Percentiles rank a stretch among this genome's conserved stretches.
Evolutionary conservation across 2,329 filamentous ascomycete species (phyloP).

Genomic region (Amauroascus niger): DNA sequence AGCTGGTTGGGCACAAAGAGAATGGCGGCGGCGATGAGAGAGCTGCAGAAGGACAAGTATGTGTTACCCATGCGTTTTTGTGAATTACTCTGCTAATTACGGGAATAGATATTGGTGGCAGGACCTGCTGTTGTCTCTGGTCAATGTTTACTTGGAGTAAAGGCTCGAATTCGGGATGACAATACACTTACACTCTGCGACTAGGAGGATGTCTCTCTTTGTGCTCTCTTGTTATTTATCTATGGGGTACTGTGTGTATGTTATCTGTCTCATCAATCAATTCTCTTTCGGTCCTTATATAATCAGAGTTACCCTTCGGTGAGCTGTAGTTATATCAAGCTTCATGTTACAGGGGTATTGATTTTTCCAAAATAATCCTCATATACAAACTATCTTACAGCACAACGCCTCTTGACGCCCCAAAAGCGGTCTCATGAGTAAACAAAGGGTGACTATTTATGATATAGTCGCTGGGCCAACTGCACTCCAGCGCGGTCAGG

Average conservation of each 20-base stretch:
- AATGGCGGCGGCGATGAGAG: conserved; percentile 26
- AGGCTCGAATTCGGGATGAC: conserved; percentile 59
- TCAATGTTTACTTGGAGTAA: conserved; percentile 53
- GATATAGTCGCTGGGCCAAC: conserved; percentile 7
- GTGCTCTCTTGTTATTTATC: neutral
- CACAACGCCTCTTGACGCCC: conserved; percentile 1
- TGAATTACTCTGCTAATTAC: conserved; percentile 15
- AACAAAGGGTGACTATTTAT: conserved; percentile 4
- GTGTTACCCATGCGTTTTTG: conserved; percentile 20
- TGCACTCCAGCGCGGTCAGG: conserved; percentile 1
- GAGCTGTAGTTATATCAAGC: too few relatives aligned
- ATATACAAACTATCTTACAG: conserved; percentile 7
- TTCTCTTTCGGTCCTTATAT: neutral
- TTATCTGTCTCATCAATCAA: neutral
- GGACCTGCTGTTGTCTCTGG: conserved; percentile 65
- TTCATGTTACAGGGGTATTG: too few relatives aligned
- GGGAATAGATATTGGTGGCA: conserved; percentile 54
- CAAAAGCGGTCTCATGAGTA: neutral
- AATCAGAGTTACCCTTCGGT: too few relatives aligned
- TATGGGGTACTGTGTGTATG: neutral
- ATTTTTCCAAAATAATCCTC: too few relatives aligned
- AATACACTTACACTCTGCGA: conserved; percentile 54
- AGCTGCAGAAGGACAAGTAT: conserved; percentile 52
- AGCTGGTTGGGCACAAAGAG: conserved; percentile 43
- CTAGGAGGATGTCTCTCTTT: neutral